Base-by-base conservation (phyloP, 1,284 basidiomycete genomes). In the Flammula alnicola region DNA sequence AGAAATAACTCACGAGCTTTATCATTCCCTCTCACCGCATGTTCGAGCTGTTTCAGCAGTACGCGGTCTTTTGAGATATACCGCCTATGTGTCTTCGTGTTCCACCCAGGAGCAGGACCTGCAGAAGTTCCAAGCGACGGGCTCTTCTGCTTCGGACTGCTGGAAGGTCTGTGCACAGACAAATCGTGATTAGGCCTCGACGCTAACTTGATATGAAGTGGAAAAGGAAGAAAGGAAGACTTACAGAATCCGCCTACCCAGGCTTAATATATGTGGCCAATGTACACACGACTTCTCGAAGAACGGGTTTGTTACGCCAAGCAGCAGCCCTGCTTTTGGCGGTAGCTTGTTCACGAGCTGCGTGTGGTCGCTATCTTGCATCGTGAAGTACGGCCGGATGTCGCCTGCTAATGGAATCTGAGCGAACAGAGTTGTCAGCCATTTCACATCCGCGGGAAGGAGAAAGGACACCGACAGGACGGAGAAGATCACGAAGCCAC, bases 221-320 rank as follows among this genome's bases (percentile, higher is more conserved):
- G 11, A 43, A 25, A 42, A 42, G 20, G n/a, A 17, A 33, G 51
- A 5, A 30, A n/a, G n/a, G n/a, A n/a, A n/a, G 8, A 67, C 76
- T 57, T 56, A 83, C 81, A 64, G 61, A 12, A 63, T 57, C 30
- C 68, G 68, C 46, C 71, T 70, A 29, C 86, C 84, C 25, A 90
- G 71, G 51, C 86, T 88, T 22, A 95, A 72, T 1, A 93, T 75
- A 68, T 99, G 93, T 2, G 95, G 93, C 94, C 95, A 98, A 69
- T 97, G 93, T 5, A 81, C 77, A 58, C 93, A 96, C 1, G 87
- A 85, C 54, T 88, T 88, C 54, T 91, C 86, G 58, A 98, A 93
- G 63, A 96, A 91, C 0, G 96, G 96, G 62, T 98, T 99, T 6
- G 96, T 98, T 1, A 95, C 93, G 7, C 96, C 95, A 1, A 98